These are phyloP conservation scores for Didymella arachidicola DNA, from an alignment of 2,329 filamentous ascomycete genomes.

Conservation along the genomic window DNA sequence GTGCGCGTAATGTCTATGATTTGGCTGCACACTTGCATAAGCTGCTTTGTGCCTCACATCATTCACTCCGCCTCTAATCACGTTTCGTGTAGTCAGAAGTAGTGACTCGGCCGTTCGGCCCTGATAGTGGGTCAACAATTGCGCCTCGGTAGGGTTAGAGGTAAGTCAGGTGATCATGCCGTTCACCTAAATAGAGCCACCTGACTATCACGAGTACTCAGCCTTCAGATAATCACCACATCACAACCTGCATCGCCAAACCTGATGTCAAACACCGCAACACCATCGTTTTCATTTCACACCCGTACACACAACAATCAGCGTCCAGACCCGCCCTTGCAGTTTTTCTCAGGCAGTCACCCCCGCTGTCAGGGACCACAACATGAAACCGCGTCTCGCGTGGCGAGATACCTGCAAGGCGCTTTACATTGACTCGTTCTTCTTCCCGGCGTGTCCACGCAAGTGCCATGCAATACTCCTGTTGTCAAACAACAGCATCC, in stretches of 20 bases:
- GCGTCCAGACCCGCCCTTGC: not conserved
- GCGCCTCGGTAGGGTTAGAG: not conserved
- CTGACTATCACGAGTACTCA: not conserved
- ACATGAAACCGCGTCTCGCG: constrained; percentile 4
- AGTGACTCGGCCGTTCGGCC: not conserved
- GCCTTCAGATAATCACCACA: not conserved
- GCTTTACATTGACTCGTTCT: not conserved
- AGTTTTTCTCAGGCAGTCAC: not conserved
- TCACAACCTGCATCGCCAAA: not conserved
- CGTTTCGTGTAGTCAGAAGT: constrained; percentile 7
- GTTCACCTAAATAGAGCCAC: not conserved
- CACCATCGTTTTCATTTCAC: not conserved
- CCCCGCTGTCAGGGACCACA: constrained; percentile 2
- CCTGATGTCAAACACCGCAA: not conserved
- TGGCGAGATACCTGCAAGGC: constrained; percentile 10
- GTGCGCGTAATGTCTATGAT: constrained; percentile 18
- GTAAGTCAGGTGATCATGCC: constrained; percentile 6
- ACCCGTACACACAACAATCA: not conserved
- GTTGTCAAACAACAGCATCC: constrained; percentile 6
- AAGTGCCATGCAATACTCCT: not conserved
- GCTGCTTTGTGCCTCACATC: constrained; percentile 18
- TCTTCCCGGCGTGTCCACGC: too few species aligned
- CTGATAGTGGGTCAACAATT: constrained; percentile 3
- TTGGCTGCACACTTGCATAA: constrained; percentile 13
- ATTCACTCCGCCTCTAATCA: constrained; percentile 14